These are phyloP conservation scores for Gracilaria vermiculophylla DNA, from an alignment of 23 red algal species.

Conservation along the genomic window DNA sequence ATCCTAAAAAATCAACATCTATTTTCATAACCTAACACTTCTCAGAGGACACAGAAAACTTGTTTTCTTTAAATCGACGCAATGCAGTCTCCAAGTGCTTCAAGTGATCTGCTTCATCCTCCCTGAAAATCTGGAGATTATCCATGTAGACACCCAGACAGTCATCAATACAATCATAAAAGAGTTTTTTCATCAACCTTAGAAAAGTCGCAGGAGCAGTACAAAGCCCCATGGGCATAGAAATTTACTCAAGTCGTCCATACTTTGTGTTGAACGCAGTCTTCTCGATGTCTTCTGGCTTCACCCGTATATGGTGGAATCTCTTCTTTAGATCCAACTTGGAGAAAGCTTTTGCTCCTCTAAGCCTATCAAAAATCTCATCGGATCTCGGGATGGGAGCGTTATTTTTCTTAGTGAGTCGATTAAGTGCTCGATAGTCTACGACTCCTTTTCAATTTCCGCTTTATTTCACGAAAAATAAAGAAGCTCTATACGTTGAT, in stretches of 20 bases:
- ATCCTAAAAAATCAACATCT: neutral
- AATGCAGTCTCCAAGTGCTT: neutral
- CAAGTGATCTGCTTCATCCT: neutral
- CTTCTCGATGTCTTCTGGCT: constrained; percentile 5
- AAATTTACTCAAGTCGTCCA: constrained; percentile 4
- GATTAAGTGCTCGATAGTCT: no score
- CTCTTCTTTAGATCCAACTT: neutral
- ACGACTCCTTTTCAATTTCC: no score
- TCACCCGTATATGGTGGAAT: neutral
- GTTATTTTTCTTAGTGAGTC: neutral
- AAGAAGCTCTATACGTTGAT: neutral
- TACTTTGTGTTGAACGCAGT: neutral
- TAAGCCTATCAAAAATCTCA: no score
- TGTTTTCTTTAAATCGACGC: neutral
- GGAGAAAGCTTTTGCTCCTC: no score
- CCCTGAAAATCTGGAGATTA: constrained; percentile 18
- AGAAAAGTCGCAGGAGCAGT: constrained; percentile 20
- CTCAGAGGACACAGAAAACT: neutral
- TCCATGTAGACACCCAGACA: neutral
- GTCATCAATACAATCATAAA: neutral
- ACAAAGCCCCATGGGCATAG: neutral
- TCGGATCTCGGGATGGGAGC: neutral
- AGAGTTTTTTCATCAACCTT: neutral
- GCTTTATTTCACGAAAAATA: neutral
- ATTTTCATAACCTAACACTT: no score